Conservation (phyloP, 805 yeast genomes). For the Martiniozyma abietophila region DNA sequence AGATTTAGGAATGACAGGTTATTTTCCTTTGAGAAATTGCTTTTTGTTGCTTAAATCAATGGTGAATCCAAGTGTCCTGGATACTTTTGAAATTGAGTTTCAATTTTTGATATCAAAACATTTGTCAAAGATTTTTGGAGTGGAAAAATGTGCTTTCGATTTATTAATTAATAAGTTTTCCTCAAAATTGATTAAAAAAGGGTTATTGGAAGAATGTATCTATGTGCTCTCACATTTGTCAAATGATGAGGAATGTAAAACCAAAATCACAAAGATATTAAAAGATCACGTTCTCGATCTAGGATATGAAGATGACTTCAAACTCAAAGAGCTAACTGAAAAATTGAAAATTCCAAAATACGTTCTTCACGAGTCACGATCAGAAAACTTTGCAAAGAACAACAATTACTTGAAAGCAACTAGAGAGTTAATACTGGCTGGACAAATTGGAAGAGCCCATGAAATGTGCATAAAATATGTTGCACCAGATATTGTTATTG, state of each 20-base stretch:
- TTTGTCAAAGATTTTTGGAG: too few species aligned
- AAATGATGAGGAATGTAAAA: slow-evolving; percentile 36
- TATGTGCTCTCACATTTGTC: slow-evolving; percentile 51
- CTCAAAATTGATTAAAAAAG: slow-evolving; percentile 37
- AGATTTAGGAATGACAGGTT: slow-evolving; percentile 3
- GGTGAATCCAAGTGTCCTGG: slow-evolving; percentile 2
- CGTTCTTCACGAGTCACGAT: slow-evolving; percentile 48
- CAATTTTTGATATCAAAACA: slow-evolving; percentile 21
- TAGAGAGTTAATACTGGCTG: slow-evolving; percentile 52
- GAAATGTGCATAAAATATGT: slow-evolving; percentile 41
- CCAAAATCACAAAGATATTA: slow-evolving; percentile 31
- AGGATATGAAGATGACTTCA: slow-evolving; percentile 19
- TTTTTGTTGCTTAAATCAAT: slow-evolving; percentile 5
- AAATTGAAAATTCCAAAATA: slow-evolving; percentile 39
- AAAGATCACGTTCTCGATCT: slow-evolving; percentile 26
- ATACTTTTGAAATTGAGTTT: slow-evolving; percentile 14
- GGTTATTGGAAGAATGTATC: slow-evolving; percentile 49
- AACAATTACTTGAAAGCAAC: slow-evolving; percentile 51
- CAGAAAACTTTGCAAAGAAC: slow-evolving; percentile 43
- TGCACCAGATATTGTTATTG: slow-evolving; percentile 65
- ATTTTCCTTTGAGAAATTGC: slow-evolving; percentile 9
- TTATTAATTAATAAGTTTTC: slow-evolving; percentile 31
- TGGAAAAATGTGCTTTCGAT: too few species aligned
- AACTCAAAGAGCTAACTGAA: slow-evolving; percentile 30
- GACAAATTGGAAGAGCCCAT: slow-evolving; percentile 56